Evolutionary conservation across 2,329 filamentous ascomycete species (phyloP).

Genomic region (Xylariaceae sp.): DNA sequence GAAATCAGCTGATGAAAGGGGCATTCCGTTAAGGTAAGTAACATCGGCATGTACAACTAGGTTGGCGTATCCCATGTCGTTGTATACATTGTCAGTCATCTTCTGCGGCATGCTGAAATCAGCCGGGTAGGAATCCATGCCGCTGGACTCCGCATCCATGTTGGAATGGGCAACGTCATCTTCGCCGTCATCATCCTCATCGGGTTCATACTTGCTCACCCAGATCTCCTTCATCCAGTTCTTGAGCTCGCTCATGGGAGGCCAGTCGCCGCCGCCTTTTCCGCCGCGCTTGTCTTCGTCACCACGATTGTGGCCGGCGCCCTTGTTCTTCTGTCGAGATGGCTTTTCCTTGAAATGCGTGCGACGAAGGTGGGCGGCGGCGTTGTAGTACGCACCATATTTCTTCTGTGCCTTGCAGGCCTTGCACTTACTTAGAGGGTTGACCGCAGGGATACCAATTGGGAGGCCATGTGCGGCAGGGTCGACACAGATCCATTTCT

Average conservation of each 20-base stretch:
- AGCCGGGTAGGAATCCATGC: slow-evolving; percentile 26
- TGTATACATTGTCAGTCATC: slow-evolving; percentile 14
- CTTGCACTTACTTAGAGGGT: slow-evolving; percentile 79
- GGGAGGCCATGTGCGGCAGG: slow-evolving; percentile 46
- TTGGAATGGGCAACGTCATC: slow-evolving; percentile 40
- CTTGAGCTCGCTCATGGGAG: slow-evolving; percentile 60
- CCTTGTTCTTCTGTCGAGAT: slow-evolving; percentile 48
- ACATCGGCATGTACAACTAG: slow-evolving; percentile 26
- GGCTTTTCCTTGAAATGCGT: slow-evolving; percentile 79
- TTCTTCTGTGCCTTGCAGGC: slow-evolving; percentile 75
- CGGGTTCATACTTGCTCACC: slow-evolving; percentile 41
- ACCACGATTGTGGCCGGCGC: slow-evolving; percentile 32
- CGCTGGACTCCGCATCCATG: slow-evolving; percentile 29
- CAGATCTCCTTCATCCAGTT: slow-evolving; percentile 61
- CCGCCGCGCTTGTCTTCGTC: slow-evolving; percentile 57
- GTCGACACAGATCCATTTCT: slow-evolving; percentile 62
- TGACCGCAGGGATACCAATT: slow-evolving; percentile 54
- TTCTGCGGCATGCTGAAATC: slow-evolving; percentile 20
- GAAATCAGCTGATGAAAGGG: slow-evolving; percentile 38
- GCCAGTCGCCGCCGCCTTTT: slow-evolving; percentile 58
- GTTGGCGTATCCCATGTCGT: slow-evolving; percentile 27
- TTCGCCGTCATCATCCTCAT: slow-evolving; percentile 44
- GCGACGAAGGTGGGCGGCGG: slow-evolving; percentile 84
- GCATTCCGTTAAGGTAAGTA: slow-evolving; percentile 27
- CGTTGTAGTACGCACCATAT: slow-evolving; percentile 94